phyloP scores from a whole-genome alignment of 2,329 filamentous ascomycete genomes.

The Neonectria magnoliae region DNA sequence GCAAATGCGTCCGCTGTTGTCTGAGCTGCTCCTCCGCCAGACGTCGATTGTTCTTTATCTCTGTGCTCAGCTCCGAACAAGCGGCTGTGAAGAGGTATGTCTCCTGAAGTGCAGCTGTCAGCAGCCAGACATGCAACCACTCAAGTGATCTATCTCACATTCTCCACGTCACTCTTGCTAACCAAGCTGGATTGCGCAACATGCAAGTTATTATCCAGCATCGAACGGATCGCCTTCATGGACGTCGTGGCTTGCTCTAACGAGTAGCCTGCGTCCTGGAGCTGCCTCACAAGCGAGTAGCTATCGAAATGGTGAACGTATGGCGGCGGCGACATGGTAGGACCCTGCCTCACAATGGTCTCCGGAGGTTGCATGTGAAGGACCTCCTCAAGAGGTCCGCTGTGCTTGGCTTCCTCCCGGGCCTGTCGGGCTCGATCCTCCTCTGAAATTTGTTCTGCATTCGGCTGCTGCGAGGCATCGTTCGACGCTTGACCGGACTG shows the following conservation, averaged over 20 bases:
- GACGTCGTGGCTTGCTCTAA: slow-evolving; percentile 79
- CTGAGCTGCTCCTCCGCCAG: slow-evolving; percentile 83
- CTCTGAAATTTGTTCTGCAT: slow-evolving; percentile 22
- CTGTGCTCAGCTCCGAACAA: slow-evolving; percentile 89
- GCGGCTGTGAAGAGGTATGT: slow-evolving; percentile 94
- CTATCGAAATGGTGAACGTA: slow-evolving; percentile 98
- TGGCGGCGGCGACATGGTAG: slow-evolving; percentile 76
- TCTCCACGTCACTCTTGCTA: slow-evolving; percentile 92
- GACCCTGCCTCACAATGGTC: slow-evolving; percentile 59
- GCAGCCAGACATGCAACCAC: slow-evolving; percentile 1
- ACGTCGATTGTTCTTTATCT: slow-evolving; percentile 81
- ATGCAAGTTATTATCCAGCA: slow-evolving; percentile 82
- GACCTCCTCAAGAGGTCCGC: slow-evolving; percentile 62
- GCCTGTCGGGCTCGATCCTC: slow-evolving; percentile 43
- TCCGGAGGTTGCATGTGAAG: slow-evolving; percentile 57
- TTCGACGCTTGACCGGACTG: slow-evolving; percentile 17
- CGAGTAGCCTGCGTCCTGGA: slow-evolving; percentile 79
- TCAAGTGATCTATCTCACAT: slow-evolving; percentile 54
- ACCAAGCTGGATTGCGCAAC: slow-evolving; percentile 83
- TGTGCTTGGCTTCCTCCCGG: slow-evolving; percentile 53
- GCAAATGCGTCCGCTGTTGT: slow-evolving; percentile 83
- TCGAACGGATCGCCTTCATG: slow-evolving; percentile 89
- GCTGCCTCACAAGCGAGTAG: slow-evolving; percentile 85
- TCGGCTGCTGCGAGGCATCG: slow-evolving; percentile 12
- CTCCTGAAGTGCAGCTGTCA: slow-evolving; percentile 61